A percentile compares a stretch with the other conserved stretches of the same genome.
phyloP scores from a whole-genome alignment of 768 basidiomycete genomes.

The Boletus edulis region DNA sequence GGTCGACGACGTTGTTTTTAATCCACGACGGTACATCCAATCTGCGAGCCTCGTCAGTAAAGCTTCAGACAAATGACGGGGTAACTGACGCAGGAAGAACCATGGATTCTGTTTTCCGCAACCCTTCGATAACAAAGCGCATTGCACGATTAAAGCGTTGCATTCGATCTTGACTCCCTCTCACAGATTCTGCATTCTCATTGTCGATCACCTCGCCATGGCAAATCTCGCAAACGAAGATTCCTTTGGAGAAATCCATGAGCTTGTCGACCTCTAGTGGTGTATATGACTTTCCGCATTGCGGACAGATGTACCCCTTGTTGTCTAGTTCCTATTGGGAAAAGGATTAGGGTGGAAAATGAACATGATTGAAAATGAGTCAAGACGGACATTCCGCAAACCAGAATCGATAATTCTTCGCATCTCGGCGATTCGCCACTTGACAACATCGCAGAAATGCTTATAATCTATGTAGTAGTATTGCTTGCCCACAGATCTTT shows the following conservation, averaged over 20 bases:
- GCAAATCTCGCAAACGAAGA: slow-evolving; percentile 87
- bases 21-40: slow-evolving; percentile 86
- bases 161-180: slow-evolving; percentile 92
- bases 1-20: slow-evolving; percentile 64
- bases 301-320: slow-evolving; percentile 95
- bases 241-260: slow-evolving; percentile 64
- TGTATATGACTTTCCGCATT: slow-evolving; percentile 80
- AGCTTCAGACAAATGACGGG: neutral
- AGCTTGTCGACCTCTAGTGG: slow-evolving; percentile 84
- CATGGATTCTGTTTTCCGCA: slow-evolving; percentile 89
- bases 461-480: slow-evolving; percentile 98
- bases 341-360: neutral
- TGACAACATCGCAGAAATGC: slow-evolving; percentile 94
- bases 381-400: slow-evolving; percentile 71
- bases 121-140: slow-evolving; percentile 79
- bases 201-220: slow-evolving; percentile 86
- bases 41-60: slow-evolving; percentile 35
- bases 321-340: slow-evolving; percentile 82
- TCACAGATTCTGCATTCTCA: slow-evolving; percentile 82
- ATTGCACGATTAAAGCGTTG: slow-evolving; percentile 92
- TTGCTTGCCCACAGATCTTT: slow-evolving; percentile 81
- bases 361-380: neutral
- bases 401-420: slow-evolving; percentile 80
- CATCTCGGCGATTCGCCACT: slow-evolving; percentile 96
- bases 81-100: slow-evolving; percentile 71